These are phyloP conservation scores for Floccularia luteovirens DNA, from an alignment of 768 basidiomycete species.

Conservation along the genomic window DNA sequence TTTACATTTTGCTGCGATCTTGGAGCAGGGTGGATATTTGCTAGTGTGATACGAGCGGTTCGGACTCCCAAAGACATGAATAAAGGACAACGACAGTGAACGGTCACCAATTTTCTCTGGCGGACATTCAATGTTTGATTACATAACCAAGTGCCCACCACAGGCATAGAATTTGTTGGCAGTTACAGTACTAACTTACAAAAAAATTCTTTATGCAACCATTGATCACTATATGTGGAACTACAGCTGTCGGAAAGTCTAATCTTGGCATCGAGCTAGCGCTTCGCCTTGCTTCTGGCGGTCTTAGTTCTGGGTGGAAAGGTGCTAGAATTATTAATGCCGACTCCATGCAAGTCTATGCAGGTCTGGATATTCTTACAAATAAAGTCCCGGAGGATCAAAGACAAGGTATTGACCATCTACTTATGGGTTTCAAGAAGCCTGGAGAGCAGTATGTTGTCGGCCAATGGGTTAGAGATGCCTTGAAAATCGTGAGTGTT, in stretches of 20 bases:
- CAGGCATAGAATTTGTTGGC: too few relatives aligned
- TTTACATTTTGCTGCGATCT: slow-evolving; percentile 63
- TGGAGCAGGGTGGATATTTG: slow-evolving; percentile 63
- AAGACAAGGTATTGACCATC: slow-evolving; percentile 76
- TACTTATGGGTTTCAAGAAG: slow-evolving; percentile 80
- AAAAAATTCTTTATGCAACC: slow-evolving; percentile 33
- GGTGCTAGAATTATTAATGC: slow-evolving; percentile 85
- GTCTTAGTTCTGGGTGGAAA: slow-evolving; percentile 33
- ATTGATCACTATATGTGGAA: slow-evolving; percentile 83
- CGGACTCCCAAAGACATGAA: slow-evolving; percentile 30
- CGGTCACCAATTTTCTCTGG: not conserved
- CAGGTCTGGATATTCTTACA: slow-evolving; percentile 86
- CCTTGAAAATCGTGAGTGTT: slow-evolving; percentile 59
- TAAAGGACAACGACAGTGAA: not conserved
- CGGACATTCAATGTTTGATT: not conserved
- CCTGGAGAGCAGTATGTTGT: slow-evolving; percentile 87
- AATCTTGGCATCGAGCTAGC: slow-evolving; percentile 88
- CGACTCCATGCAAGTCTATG: slow-evolving; percentile 96
- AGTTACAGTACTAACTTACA: too few relatives aligned
- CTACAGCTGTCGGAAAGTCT: slow-evolving; percentile 95
- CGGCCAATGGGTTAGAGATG: slow-evolving; percentile 83
- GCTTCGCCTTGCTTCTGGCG: slow-evolving; percentile 34
- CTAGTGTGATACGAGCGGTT: slow-evolving; percentile 44
- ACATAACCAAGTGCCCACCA: slow-evolving; percentile 4
- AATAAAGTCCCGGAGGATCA: slow-evolving; percentile 84